A percentile compares a stretch with the other conserved stretches of the same genome.
Conservation (phyloP, 2,329 filamentous ascomycete genomes). For the Byssothecium circinans region DNA sequence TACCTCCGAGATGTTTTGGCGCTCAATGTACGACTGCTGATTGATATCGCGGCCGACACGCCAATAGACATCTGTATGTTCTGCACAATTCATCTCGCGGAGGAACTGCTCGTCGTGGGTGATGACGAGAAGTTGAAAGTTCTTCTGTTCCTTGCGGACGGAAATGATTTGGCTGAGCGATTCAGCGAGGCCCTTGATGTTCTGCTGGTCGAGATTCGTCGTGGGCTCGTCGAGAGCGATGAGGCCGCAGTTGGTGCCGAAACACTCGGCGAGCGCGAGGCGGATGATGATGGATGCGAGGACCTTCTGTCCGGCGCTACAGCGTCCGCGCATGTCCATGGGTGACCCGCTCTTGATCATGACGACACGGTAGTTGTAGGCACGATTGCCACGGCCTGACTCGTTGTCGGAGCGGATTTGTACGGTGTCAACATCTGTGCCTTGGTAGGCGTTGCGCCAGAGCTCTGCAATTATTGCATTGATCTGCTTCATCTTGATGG, state of each 20-base stretch:
- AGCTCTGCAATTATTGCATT: slow-evolving; percentile 92
- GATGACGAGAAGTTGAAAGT: slow-evolving; percentile 98
- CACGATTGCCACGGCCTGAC: slow-evolving; percentile 70
- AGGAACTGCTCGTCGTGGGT: slow-evolving; percentile 98
- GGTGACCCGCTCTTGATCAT: slow-evolving; percentile 98
- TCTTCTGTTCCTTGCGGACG: slow-evolving; percentile 77
- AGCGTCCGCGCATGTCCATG: slow-evolving; percentile 99
- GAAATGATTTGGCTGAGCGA: slow-evolving; percentile 87
- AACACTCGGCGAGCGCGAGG: slow-evolving; percentile 91
- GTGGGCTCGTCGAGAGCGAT: slow-evolving; percentile 98
- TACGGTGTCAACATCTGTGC: slow-evolving; percentile 96
- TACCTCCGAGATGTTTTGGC: slow-evolving; percentile 52
- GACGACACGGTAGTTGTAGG: slow-evolving; percentile 94
- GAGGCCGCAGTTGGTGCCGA: slow-evolving; percentile 91
- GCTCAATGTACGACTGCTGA: slow-evolving; percentile 85
- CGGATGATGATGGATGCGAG: slow-evolving; percentile 97
- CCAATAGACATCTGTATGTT: slow-evolving; percentile 92
- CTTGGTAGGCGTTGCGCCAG: slow-evolving; percentile 97
- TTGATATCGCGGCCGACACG: slow-evolving; percentile 78
- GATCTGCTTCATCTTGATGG: slow-evolving; percentile 97
- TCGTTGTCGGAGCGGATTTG: slow-evolving; percentile 92
- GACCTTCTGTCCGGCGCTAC: slow-evolving; percentile 94
- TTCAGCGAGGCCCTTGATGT: slow-evolving; percentile 85
- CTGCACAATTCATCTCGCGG: slow-evolving; percentile 86
- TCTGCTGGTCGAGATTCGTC: slow-evolving; percentile 93